Evolutionary conservation across 1,284 basidiomycete species (phyloP), one percentile per base, ranked within the genome.

Genomic region (Austroboletus rostrupii): DNA sequence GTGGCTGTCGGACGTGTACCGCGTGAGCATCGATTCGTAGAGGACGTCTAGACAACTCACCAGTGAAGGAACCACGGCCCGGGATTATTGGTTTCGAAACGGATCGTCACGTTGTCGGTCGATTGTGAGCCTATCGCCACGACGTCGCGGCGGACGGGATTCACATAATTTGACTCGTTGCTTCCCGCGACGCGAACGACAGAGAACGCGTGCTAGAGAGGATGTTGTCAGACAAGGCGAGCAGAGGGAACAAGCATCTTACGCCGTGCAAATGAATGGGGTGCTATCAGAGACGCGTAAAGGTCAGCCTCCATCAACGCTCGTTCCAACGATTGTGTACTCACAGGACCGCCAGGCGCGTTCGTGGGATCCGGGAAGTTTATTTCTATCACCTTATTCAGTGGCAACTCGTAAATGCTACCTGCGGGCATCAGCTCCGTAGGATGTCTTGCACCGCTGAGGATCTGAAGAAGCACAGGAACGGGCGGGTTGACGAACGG

Each of bases 251-350:
- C 32, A 21, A 17, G 29, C 4, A 5, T 56, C 65, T 17, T 57
- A 71, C 69, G 5, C 69, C 71, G 32, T 67, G 69, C 8, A 69
- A 20, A 55, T 72, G 70, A 23, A 70, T 54, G 20, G 64, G 68
- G 47, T 70, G 67, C 62, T 67, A 36, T 65, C 55, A 20, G 12
- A 20, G 17, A 19, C 9, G 5, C 3, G 72, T 56, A 23, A n/a
- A 3, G 3, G 26, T 61, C 9, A 12, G 13, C 19, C 6, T 33
- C 50, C 37, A 0, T 42, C 35, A 33, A 33, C 32, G 12, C 12
- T 13, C 6, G 16, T 13, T 13, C 6, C 16, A 7, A 16, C 13
- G 4, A 14, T 16, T 5, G 3, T 12, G 6, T 20, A 50, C 72
- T 56, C 43, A 75, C 72, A 3, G 72, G 72, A 12, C 53, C 56